Base-by-base conservation (phyloP, 176 grass and related monocot species). In the Aegilops sharonensis region DNA sequence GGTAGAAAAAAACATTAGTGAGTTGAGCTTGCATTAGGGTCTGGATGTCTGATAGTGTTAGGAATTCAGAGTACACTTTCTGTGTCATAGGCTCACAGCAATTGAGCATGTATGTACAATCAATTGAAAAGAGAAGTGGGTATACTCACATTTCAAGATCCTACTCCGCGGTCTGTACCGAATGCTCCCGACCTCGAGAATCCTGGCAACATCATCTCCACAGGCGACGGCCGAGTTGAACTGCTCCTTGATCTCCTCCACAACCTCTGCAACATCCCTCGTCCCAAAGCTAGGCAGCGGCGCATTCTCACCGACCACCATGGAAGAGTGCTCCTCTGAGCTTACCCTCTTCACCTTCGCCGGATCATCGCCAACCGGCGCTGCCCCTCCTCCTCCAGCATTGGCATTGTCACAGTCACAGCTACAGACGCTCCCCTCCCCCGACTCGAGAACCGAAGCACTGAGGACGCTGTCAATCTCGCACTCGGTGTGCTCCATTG, bases 161-260 rank as follows among this genome's bases (percentile, higher is more conserved):
- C 27, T 92, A 23, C 61, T 93, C 32, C 68, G 85, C 10, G 93
- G 82, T 68, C 25, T 63, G 82, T 98, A 90, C 2, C n/a, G 77
- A 71, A 85, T 50, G 34, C 80, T 98, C 45, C 91, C 93, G 2
- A 95, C 95, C 78, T 98, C 95, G 52, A 98, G 90, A 65, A 98
- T 91, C 81, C 52, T 92, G 21, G 93, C 91, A 3, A 98, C 91
- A 48, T 98, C 93, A 3, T 89, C 91, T 27, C 91, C 91, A 10
- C 87, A 95, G 64, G 79, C 77, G 17, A 87, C 91, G 29, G 81
- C 91, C 0, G 87, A 92, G 34, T 87, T 89, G 87, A 98, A 98
- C 56, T 95, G 91, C 74, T 92, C 87, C 64, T 98, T 98, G 37
- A 98, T 98, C 78, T 95, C 95, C 77, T 88, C 66, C 56, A 92